Percentiles rank a stretch among this genome's conserved stretches.
Conservation (phyloP, 768 basidiomycete genomes). For the Rhodocollybia butyracea region DNA sequence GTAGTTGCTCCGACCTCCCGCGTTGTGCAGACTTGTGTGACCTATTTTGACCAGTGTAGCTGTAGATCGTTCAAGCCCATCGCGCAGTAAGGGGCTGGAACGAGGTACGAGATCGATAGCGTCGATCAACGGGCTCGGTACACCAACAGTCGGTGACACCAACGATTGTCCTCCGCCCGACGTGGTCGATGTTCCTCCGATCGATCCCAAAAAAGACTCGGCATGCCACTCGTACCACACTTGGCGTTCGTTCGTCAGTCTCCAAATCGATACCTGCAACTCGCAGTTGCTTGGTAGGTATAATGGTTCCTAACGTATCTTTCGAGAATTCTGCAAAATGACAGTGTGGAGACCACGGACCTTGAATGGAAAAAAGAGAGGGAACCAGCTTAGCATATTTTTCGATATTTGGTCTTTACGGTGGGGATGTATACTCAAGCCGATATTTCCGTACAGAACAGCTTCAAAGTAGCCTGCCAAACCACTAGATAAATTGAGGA, state of each 20-base stretch:
- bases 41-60: constrained; percentile 79
- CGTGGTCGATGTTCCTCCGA: constrained; percentile 12
- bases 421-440: constrained; percentile 91
- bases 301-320: constrained; percentile 68
- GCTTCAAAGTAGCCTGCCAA: constrained; percentile 98
- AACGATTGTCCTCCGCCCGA: constrained; percentile 15
- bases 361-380: constrained; percentile 92
- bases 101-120: constrained; percentile 40
- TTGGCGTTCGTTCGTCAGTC: constrained; percentile 80
- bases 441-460: constrained; percentile 83
- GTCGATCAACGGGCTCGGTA: constrained; percentile 72
- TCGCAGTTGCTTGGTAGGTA: constrained; percentile 93
- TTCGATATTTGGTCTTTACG: constrained; percentile 83
- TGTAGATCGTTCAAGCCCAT: constrained; percentile 12
- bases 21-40: constrained; percentile 90
- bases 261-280: constrained; percentile 91
- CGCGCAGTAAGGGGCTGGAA: constrained; percentile 15
- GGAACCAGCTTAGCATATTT: constrained; percentile 99
- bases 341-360: constrained; percentile 37
- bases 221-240: constrained; percentile 99
- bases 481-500: constrained; percentile 42
- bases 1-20: constrained; percentile 88
- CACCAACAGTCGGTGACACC: constrained; percentile 23
- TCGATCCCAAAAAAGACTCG: constrained; percentile 71
- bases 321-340: not conserved